Evolutionary conservation across 169 alveolate genomes (phyloP).

Genomic region (Eimeria praecox): DNA sequence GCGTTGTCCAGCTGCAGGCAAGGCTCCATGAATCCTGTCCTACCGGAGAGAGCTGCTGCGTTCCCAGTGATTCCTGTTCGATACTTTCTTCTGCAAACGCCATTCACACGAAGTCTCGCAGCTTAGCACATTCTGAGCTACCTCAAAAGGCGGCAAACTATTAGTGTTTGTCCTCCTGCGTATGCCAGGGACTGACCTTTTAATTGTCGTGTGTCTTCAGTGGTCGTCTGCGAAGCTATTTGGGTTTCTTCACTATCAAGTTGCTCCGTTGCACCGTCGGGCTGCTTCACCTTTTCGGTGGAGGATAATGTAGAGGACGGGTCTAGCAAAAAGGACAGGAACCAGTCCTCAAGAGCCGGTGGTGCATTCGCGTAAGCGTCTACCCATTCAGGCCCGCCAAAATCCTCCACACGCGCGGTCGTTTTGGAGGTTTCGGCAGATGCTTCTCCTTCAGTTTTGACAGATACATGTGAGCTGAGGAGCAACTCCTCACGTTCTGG

Average conservation of each 20-base stretch:
- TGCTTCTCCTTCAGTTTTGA: neutral
- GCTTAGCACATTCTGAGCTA: neutral
- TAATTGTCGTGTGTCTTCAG: neutral
- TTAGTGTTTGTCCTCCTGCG: neutral
- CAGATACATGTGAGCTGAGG: neutral
- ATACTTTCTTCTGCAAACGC: neutral
- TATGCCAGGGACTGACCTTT: neutral
- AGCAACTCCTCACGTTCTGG: neutral
- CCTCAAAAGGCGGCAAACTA: neutral
- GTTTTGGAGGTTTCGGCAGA: neutral
- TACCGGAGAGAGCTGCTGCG: neutral
- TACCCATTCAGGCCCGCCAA: neutral
- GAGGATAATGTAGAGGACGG: neutral
- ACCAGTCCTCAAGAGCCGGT: neutral
- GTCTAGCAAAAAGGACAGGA: neutral
- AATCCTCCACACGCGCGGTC: neutral
- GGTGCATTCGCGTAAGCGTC: neutral
- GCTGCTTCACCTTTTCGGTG: neutral
- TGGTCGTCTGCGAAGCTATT: neutral
- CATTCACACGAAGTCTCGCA: neutral
- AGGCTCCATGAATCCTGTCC: conserved; percentile 9
- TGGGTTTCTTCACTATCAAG: neutral
- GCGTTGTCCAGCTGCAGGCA: neutral
- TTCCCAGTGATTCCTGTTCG: neutral
- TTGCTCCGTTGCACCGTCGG: neutral